Base-by-base conservation (phyloP, 495 filamentous ascomycete genomes). In the Annulohypoxylon stygium region DNA sequence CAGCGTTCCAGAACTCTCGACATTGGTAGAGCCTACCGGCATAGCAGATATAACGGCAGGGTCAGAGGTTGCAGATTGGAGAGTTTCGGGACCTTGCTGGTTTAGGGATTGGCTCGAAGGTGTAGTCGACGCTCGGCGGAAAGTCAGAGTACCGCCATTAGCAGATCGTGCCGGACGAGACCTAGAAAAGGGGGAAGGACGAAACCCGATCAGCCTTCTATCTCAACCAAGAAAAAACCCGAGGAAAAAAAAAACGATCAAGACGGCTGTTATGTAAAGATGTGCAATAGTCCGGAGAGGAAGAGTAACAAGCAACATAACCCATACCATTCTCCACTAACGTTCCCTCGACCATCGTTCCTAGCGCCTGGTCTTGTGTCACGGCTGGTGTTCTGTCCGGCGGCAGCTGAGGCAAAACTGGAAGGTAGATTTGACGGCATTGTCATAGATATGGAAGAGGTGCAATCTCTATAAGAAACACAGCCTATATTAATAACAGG, bases 351-450 rank as follows among this genome's bases (percentile, higher is more conserved):
- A 73, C 84, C 84, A 80, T 89, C 86, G 67, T 88, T 86, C 77
- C 85, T 83, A 63, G 75, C 83, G 80, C 83, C 85, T 74, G 83
- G 79, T 75, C 80, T 83, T 62, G 85, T 75, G 68, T 88, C 83
- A 77, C 82, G 81, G 71, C 83, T 87, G 66, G 86, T 81, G 74
- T 83, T 88, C 81, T 93, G 91, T 79, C 91, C 91, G 73, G 92
- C 91, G 72, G 92, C 92, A 69, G 92, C 92, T 73, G 91, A 93
- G 78, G 92, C 92, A 86, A 94, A 94, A 87, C 90, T 93, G 69
- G 92, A 93, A 70, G 91, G 88, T 75, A 93, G 88, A 82, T 91
- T 89, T 79, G 91, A 89, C 82, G 91, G 87, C 92, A 94, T 94
- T 60, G 43, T 81, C 51, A 68, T 26, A 55, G 36, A 61, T 68